These are phyloP conservation scores for Sphagnum magellanicum DNA, from an alignment of 228 moss, liverwort and hornwort genomes.

Conservation along the genomic window DNA sequence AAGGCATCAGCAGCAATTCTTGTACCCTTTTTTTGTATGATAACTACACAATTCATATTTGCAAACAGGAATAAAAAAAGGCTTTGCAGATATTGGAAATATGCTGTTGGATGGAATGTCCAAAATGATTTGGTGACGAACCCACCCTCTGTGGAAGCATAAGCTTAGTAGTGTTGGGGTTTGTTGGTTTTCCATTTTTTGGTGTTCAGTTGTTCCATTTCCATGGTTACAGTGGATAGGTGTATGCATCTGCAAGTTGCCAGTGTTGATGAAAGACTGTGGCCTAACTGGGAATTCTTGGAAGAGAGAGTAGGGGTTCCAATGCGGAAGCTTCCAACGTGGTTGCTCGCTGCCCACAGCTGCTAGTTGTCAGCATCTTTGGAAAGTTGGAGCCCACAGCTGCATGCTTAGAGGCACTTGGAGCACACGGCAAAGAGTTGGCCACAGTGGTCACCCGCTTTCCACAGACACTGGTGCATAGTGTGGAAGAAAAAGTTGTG, in stretches of 20 bases:
- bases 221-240: slow-evolving; percentile 2
- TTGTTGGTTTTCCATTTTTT: too few species aligned
- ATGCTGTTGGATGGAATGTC: neutral
- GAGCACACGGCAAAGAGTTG: slow-evolving; percentile 38
- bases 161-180: neutral
- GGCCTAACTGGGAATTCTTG: slow-evolving; percentile 36
- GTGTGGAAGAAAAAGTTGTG: slow-evolving; percentile 66
- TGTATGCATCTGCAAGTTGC: slow-evolving; percentile 33
- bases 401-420: slow-evolving; percentile 44
- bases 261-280: slow-evolving; percentile 26
- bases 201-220: too few species aligned
- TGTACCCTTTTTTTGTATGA: too few species aligned
- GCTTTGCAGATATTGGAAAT: neutral
- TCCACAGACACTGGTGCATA: slow-evolving; percentile 48
- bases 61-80: neutral
- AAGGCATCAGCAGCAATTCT: too few species aligned
- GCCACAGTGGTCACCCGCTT: slow-evolving; percentile 39
- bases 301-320: slow-evolving; percentile 36
- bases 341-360: slow-evolving; percentile 45
- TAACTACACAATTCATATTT: too few species aligned
- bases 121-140: neutral
- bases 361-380: slow-evolving; percentile 42
- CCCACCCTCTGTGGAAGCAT: too few species aligned
- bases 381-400: slow-evolving; percentile 49
- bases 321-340: slow-evolving; percentile 36